Percentiles rank a stretch among this genome's conserved stretches.
Evolutionary conservation across 2,329 filamentous ascomycete genomes (phyloP).

Genomic region (Claviceps sp.): DNA sequence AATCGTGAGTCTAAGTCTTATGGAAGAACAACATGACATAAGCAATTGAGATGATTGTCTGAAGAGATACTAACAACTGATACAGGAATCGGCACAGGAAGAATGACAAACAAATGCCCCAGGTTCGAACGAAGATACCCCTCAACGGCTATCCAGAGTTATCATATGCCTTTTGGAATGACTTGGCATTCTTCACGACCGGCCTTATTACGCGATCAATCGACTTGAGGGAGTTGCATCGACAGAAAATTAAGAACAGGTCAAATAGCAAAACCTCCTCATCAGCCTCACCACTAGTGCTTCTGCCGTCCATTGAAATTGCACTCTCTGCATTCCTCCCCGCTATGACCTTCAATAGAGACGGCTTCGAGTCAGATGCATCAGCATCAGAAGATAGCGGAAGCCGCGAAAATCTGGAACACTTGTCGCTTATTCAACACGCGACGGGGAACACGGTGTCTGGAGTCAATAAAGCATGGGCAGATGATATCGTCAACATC

Average conservation of each 20-base stretch:
- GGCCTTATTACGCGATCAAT: slow-evolving; percentile 38
- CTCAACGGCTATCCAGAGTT: slow-evolving; percentile 31
- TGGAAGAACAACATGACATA: neutral
- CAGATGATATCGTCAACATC: slow-evolving; percentile 44
- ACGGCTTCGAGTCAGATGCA: slow-evolving; percentile 8
- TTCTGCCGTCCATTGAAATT: slow-evolving; percentile 34
- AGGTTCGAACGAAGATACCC: slow-evolving; percentile 26
- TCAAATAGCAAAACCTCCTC: slow-evolving; percentile 21
- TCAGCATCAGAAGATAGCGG: slow-evolving; percentile 3
- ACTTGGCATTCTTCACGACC: slow-evolving; percentile 35
- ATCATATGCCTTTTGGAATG: slow-evolving; percentile 37
- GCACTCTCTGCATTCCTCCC: slow-evolving; percentile 34
- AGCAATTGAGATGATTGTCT: slow-evolving; percentile 7
- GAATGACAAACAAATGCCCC: slow-evolving; percentile 13
- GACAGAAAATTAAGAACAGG: slow-evolving; percentile 27
- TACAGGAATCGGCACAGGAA: slow-evolving; percentile 9
- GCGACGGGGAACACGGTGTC: slow-evolving; percentile 9
- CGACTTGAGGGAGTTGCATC: slow-evolving; percentile 34
- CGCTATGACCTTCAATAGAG: slow-evolving; percentile 17
- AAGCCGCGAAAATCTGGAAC: slow-evolving; percentile 8
- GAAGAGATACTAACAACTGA: neutral
- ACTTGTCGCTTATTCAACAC: slow-evolving; percentile 12
- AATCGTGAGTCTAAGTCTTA: slow-evolving; percentile 32
- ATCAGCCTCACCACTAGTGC: slow-evolving; percentile 28
- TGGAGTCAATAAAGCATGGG: slow-evolving; percentile 34